Conservation (phyloP, 78 protist species). For the Pigoraptor vietnamica region DNA sequence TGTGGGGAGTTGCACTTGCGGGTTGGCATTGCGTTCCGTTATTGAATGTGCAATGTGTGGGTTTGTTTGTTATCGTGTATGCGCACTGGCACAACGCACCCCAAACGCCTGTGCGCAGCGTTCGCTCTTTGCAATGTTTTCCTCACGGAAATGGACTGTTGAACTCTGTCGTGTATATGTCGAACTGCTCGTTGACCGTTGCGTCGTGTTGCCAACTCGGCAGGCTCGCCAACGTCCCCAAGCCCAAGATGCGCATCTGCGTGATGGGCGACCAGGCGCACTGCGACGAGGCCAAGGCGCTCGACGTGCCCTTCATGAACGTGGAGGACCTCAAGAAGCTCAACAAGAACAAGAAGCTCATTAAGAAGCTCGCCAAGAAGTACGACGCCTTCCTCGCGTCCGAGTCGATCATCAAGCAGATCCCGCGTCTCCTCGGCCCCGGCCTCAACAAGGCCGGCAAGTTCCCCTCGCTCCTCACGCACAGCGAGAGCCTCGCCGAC, state of each 20-base stretch:
- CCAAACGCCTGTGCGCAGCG: no score
- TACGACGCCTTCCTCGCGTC: slow-evolving; percentile 98
- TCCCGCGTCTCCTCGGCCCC: slow-evolving; percentile 98
- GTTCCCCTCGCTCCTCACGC: slow-evolving; percentile 94
- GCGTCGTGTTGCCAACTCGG: slow-evolving; percentile 1
- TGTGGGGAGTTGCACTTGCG: not conserved
- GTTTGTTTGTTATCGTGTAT: no score
- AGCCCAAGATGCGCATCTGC: slow-evolving; percentile 80
- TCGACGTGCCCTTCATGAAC: slow-evolving; percentile 79
- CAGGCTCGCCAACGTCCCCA: slow-evolving; percentile 65
- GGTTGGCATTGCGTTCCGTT: no score
- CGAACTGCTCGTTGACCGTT: not conserved
- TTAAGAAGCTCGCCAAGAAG: slow-evolving; percentile 94
- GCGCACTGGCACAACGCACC: no score
- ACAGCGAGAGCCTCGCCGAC: slow-evolving; percentile 73
- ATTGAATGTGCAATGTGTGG: no score
- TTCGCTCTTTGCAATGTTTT: no score
- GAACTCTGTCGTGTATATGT: no score
- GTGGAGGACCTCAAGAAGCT: slow-evolving; percentile 95
- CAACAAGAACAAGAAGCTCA: slow-evolving; percentile 98
- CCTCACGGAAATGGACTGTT: no score
- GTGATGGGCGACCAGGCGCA: slow-evolving; percentile 92
- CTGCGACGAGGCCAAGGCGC: slow-evolving; percentile 76
- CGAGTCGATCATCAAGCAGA: slow-evolving; percentile 87
- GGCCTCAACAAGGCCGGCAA: slow-evolving; percentile 99